A percentile compares a stretch with the other conserved stretches of the same genome.
These are phyloP conservation scores for Arxiozyma slooffiae DNA, from an alignment of 1,139 yeast genomes.

Conservation along the genomic window DNA sequence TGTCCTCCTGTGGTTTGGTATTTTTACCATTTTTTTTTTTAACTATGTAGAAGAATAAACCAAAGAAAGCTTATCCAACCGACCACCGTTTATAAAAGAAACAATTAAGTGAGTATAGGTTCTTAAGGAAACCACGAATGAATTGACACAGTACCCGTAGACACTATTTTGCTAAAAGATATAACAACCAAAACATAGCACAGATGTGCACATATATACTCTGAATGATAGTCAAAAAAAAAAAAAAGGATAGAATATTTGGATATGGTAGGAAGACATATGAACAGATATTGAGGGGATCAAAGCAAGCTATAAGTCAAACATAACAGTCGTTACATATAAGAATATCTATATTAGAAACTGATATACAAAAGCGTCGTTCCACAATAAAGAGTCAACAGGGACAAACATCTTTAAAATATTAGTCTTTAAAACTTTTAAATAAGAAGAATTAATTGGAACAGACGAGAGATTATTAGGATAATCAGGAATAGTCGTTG, in stretches of 20 bases:
- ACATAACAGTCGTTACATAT: constrained; percentile 46
- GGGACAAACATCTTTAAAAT: constrained; percentile 78
- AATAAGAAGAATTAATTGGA: constrained; percentile 86
- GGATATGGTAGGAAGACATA: constrained; percentile 28
- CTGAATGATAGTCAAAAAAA: not conserved
- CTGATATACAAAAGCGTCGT: constrained; percentile 81
- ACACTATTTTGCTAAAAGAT: no score
- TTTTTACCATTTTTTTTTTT: no score
- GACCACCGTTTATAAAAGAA: no score
- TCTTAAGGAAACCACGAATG: no score
- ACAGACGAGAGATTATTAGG: constrained; percentile 82
- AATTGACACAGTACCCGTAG: no score
- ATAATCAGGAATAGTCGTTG: constrained; percentile 93
- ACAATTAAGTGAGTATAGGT: no score
- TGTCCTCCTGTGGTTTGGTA: no score
- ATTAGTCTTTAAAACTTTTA: constrained; percentile 74
- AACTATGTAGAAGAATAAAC: no score
- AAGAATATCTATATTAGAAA: constrained; percentile 75
- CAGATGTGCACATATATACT: no score
- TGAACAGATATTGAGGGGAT: constrained; percentile 28
- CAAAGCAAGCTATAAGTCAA: constrained; percentile 27
- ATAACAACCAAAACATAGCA: no score
- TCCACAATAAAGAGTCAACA: constrained; percentile 83
- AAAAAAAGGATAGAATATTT: constrained; percentile 35
- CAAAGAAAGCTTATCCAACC: no score